A percentile compares a stretch with the other conserved stretches of the same genome.
phyloP scores from a whole-genome alignment of 768 basidiomycete species.

The Pilatotrama ljubarskyi region DNA sequence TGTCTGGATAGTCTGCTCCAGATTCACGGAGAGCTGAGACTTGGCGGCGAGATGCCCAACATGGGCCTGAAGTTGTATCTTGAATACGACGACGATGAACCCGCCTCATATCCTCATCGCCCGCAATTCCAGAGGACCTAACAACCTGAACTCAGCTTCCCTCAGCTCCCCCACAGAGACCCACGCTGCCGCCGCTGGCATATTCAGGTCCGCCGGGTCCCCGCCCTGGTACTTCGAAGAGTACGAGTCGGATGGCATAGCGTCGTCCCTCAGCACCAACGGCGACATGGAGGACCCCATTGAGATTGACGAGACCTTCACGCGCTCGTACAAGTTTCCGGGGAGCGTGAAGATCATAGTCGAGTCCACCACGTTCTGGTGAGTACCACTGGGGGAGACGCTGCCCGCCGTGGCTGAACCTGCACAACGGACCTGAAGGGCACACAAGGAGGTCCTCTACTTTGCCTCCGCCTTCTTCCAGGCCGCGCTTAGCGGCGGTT shows the following conservation, averaged over 20 bases:
- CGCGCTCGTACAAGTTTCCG: constrained; percentile 62
- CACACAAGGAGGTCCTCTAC: constrained; percentile 87
- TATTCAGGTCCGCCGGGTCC: constrained; percentile 79
- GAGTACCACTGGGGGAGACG: constrained; percentile 31
- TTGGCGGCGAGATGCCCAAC: too few relatives aligned
- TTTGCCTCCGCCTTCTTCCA: constrained; percentile 97
- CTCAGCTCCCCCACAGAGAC: constrained; percentile 87
- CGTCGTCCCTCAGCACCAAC: constrained; percentile 67
- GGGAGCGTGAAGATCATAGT: constrained; percentile 92
- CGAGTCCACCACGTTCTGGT: constrained; percentile 90
- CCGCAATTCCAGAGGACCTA: constrained; percentile 74
- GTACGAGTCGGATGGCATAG: constrained; percentile 64
- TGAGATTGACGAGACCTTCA: constrained; percentile 81
- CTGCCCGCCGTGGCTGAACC: not conserved
- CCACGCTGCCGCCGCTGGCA: constrained; percentile 82
- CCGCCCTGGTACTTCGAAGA: constrained; percentile 82
- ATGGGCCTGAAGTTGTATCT: too few relatives aligned
- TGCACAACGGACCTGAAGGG: constrained; percentile 47
- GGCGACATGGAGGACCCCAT: constrained; percentile 66
- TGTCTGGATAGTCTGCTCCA: too few relatives aligned
- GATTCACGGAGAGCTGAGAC: not conserved
- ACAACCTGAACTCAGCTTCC: constrained; percentile 75
- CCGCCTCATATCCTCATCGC: constrained; percentile 89
- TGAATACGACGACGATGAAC: constrained; percentile 59
- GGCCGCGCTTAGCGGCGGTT: constrained; percentile 85